phyloP scores from a whole-genome alignment of 2,329 filamentous ascomycete genomes.

The Chrysoporthe cubensis region DNA sequence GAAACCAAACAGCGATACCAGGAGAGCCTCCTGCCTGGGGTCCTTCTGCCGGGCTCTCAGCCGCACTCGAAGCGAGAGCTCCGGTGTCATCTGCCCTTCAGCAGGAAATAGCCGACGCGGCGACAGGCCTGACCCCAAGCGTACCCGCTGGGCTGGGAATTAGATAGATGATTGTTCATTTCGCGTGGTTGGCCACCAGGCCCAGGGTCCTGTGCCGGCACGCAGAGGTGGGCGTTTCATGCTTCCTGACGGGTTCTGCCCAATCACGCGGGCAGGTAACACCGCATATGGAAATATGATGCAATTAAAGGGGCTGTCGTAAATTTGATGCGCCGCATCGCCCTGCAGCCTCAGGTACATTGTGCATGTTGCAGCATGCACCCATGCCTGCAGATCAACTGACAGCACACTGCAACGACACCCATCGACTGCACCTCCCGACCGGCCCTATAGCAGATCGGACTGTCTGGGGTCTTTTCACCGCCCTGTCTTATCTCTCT shows the following conservation, averaged over 20 bases:
- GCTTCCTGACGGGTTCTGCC: background rate
- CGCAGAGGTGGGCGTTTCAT: background rate
- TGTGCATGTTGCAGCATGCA: slow-evolving; percentile 2
- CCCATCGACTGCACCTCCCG: background rate
- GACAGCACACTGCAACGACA: background rate
- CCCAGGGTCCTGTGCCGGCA: background rate
- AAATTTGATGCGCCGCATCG: slow-evolving; percentile 1
- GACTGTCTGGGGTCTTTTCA: background rate
- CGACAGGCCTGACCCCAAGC: background rate
- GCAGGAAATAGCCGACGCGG: background rate
- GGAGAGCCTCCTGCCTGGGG: background rate
- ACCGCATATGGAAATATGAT: slow-evolving; percentile 11
- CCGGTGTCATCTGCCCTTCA: background rate
- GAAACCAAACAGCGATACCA: background rate
- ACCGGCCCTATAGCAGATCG: background rate
- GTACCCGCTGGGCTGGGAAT: slow-evolving; percentile 1
- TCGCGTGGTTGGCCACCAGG: background rate
- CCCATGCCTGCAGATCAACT: slow-evolving; percentile 4
- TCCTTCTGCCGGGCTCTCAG: background rate
- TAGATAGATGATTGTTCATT: slow-evolving; percentile 1
- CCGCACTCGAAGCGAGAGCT: background rate
- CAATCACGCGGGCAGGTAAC: background rate
- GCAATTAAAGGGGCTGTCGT: slow-evolving; percentile 7
- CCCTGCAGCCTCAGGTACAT: slow-evolving; percentile 6
- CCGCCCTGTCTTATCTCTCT: slow-evolving; percentile 1